These are phyloP conservation scores for Huiozyma sinensis DNA, from an alignment of 805 yeast genomes.

Conservation along the genomic window DNA sequence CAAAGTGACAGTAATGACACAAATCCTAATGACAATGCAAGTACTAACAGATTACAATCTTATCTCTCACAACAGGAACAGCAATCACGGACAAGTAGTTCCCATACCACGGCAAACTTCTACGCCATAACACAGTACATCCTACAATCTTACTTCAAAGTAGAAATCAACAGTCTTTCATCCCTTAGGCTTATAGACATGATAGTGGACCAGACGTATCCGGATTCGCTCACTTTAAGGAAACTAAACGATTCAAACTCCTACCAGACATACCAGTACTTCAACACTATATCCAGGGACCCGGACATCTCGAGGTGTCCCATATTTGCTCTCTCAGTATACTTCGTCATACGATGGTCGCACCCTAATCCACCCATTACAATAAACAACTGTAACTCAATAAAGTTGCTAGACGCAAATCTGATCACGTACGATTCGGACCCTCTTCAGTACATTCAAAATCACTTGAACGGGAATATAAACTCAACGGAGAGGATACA, in stretches of 20 bases:
- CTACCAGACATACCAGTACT: conserved; percentile 21
- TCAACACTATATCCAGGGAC: conserved; percentile 26
- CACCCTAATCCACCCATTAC: conserved; percentile 20
- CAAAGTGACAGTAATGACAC: neutral
- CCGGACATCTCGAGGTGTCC: conserved; percentile 26
- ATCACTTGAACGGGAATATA: conserved; percentile 4
- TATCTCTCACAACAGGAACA: conserved; percentile 15
- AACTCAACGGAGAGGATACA: conserved; percentile 6
- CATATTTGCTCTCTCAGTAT: conserved; percentile 24
- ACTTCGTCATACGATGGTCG: conserved; percentile 24
- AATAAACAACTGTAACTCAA: conserved; percentile 13
- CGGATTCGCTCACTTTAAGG: conserved; percentile 26
- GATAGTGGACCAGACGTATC: conserved; percentile 28
- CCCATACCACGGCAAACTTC: conserved; percentile 15
- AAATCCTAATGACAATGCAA: neutral
- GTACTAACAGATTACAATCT: conserved; percentile 13
- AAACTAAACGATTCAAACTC: conserved; percentile 14
- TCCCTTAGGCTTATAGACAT: conserved; percentile 21
- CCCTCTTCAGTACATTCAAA: conserved; percentile 3
- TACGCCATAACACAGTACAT: conserved; percentile 24
- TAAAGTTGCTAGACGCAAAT: conserved; percentile 15
- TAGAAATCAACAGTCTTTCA: conserved; percentile 11
- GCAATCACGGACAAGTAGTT: conserved; percentile 2
- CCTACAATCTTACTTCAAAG: conserved; percentile 23
- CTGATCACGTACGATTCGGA: conserved; percentile 9